Evolutionary conservation across 73 alveolate species (phyloP).

Genomic region (Paramecium caudatum): DNA sequence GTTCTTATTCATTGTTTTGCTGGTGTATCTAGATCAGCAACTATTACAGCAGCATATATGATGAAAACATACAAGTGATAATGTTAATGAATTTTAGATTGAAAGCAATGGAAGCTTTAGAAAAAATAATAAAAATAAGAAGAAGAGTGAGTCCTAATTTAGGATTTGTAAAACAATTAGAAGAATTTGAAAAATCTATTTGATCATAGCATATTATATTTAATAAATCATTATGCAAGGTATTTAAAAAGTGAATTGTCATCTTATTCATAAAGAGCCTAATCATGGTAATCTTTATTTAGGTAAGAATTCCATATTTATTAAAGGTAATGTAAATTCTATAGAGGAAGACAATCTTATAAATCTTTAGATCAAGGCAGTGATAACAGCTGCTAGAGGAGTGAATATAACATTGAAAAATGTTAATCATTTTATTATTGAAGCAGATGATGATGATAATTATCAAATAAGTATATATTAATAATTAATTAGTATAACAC

Average conservation of each 20-base stretch:
- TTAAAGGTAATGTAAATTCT: conserved; percentile 24
- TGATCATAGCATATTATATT: no score
- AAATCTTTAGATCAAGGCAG: neutral
- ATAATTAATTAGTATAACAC: neutral
- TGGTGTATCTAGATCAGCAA: conserved; percentile 70
- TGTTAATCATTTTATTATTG: conserved; percentile 19
- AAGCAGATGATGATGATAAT: conserved; percentile 38
- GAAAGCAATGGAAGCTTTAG: neutral
- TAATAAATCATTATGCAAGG: no score
- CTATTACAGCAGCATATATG: conserved; percentile 56
- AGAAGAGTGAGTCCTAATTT: neutral
- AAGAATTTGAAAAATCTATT: neutral
- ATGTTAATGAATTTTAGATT: neutral
- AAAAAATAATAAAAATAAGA: neutral
- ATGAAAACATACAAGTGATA: neutral
- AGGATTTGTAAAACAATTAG: conserved; percentile 42
- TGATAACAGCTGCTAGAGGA: conserved; percentile 19
- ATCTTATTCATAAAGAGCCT: no score
- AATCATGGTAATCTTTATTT: conserved; percentile 12
- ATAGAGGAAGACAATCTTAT: conserved; percentile 8
- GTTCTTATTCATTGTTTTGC: conserved; percentile 55
- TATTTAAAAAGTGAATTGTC: no score
- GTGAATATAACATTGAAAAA: conserved; percentile 10
- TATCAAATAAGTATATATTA: neutral
- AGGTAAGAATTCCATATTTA: neutral